Percentiles rank a stretch among this genome's conserved stretches.
These are phyloP conservation scores for Syncephalastrum monosporum DNA, from an alignment of 371 early-diverging fungal genomes.

Conservation along the genomic window DNA sequence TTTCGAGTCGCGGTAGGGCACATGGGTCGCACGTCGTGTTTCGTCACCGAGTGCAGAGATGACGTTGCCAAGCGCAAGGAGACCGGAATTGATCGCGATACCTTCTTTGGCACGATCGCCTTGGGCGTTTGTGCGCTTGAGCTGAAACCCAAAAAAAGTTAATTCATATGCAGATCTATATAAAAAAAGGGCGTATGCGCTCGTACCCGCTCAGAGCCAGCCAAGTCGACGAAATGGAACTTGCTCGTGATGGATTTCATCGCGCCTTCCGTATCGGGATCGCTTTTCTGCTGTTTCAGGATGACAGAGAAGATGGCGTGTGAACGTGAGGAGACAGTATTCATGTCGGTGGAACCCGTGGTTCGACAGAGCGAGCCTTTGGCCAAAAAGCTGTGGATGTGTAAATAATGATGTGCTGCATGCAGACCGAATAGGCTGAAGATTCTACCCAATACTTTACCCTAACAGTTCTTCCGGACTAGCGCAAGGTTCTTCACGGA, in stretches of 20 bases:
- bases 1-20: conserved; percentile 98
- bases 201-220: conserved; percentile 71
- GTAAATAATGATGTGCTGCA: not conserved
- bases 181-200: not conserved
- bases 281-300: conserved; percentile 56
- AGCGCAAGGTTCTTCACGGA: conserved; percentile 75
- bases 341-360: conserved; percentile 98
- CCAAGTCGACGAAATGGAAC: conserved; percentile 97
- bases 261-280: conserved; percentile 7
- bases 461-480: conserved; percentile 79
- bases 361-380: conserved; percentile 87
- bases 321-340: conserved; percentile 93
- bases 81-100: conserved; percentile 96
- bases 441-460: conserved; percentile 18
- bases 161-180: not conserved
- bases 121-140: conserved; percentile 92
- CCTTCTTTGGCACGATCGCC: conserved; percentile 97
- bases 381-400: conserved; percentile 42
- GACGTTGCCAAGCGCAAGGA: conserved; percentile 97
- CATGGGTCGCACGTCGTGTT: conserved; percentile 61
- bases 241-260: conserved; percentile 50
- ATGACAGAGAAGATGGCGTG: conserved; percentile 98
- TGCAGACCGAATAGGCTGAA: not conserved
- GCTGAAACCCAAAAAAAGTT: conserved; percentile 24
- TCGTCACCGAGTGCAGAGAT: conserved; percentile 96